Evolutionary conservation across 352 stramenopile species (phyloP).

Genomic region (Globisporangium heterothallicum): DNA sequence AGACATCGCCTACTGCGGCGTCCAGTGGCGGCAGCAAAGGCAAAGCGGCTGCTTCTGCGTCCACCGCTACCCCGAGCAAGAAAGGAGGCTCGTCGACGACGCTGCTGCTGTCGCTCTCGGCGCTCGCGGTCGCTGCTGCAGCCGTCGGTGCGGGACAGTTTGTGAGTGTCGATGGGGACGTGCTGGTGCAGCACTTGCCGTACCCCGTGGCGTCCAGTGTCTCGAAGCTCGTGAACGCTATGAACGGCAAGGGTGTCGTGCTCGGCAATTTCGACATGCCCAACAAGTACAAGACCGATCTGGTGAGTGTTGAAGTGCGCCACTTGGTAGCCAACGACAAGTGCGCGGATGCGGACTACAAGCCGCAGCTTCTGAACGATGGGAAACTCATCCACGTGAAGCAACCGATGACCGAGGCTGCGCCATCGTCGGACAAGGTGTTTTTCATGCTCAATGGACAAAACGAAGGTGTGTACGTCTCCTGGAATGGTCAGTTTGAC

Average conservation of each 20-base stretch:
- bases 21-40: slow-evolving; percentile 2
- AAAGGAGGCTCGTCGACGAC: not conserved
- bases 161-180: slow-evolving; percentile 7
- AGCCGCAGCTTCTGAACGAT: slow-evolving; percentile 25
- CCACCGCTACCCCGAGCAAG: slow-evolving; percentile 9
- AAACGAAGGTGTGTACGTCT: slow-evolving; percentile 76
- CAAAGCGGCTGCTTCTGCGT: not conserved
- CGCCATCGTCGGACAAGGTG: slow-evolving; percentile 34
- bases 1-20: not conserved
- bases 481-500: slow-evolving; percentile 69
- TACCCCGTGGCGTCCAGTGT: slow-evolving; percentile 9
- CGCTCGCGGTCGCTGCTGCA: slow-evolving; percentile 12
- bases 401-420: slow-evolving; percentile 35
- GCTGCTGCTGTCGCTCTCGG: slow-evolving; percentile 16
- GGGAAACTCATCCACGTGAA: slow-evolving; percentile 40
- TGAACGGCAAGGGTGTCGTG: slow-evolving; percentile 7
- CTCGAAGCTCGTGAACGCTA: slow-evolving; percentile 3
- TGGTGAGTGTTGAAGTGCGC: slow-evolving; percentile 38
- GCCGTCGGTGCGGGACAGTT: slow-evolving; percentile 11
- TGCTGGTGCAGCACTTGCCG: slow-evolving; percentile 11
- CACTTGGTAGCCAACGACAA: slow-evolving; percentile 24
- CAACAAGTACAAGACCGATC: slow-evolving; percentile 59
- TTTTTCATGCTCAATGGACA: slow-evolving; percentile 85
- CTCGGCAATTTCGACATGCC: slow-evolving; percentile 21
- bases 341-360: slow-evolving; percentile 34